Conservation (phyloP, 805 yeast genomes). For the Nakazawaea laoshanensis region DNA sequence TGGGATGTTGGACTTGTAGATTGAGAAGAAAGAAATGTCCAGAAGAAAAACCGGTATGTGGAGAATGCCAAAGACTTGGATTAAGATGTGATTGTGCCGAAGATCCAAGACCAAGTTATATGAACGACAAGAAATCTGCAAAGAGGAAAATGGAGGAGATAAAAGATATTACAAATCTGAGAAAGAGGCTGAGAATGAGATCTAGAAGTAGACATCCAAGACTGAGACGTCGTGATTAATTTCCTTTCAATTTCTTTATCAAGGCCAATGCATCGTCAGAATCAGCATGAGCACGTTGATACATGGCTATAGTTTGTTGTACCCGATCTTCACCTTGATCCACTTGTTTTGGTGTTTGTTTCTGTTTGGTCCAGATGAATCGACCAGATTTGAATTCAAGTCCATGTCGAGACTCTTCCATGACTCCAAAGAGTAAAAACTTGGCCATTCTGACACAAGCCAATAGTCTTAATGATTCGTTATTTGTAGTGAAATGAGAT, state of each 20-base stretch:
- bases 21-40: constrained; percentile 67
- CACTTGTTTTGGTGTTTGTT: not conserved
- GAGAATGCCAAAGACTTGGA: constrained; percentile 47
- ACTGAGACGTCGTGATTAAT: too few species aligned
- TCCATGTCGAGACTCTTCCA: too few species aligned
- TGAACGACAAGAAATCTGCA: constrained; percentile 33
- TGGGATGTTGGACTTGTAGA: constrained; percentile 78
- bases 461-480: too few species aligned
- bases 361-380: not conserved
- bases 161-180: constrained; percentile 32
- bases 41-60: constrained; percentile 54
- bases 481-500: too few species aligned
- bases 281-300: constrained; percentile 3
- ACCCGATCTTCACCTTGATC: constrained; percentile 1
- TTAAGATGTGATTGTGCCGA: constrained; percentile 52
- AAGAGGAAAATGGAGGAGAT: constrained; percentile 41
- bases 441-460: too few species aligned
- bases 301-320: constrained; percentile 4
- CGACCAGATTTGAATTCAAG: too few species aligned
- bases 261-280: constrained; percentile 1
- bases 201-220: too few species aligned
- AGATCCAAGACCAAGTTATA: constrained; percentile 42
- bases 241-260: constrained; percentile 3
- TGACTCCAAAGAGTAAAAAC: too few species aligned
- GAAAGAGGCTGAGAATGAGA: constrained; percentile 20